Conservation (phyloP, 768 basidiomycete species). For the Collybia sp. region DNA sequence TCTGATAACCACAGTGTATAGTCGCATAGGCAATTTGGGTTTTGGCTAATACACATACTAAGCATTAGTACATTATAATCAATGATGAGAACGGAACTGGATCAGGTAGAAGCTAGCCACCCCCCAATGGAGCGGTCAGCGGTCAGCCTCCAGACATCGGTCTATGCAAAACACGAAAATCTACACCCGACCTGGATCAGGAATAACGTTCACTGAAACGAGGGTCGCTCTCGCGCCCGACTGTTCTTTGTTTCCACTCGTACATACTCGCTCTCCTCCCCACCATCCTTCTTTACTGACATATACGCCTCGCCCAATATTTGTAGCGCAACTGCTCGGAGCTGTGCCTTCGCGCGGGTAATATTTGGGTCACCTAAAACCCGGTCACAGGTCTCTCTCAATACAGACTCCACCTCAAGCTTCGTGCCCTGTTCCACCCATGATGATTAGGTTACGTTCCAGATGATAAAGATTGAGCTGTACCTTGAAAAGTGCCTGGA, state of each 20-base stretch:
- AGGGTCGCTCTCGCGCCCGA: constrained; percentile 31
- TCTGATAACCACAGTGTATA: neutral
- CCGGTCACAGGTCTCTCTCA: constrained; percentile 85
- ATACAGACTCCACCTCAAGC: constrained; percentile 84
- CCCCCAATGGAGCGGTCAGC: too few relatives aligned
- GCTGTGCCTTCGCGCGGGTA: constrained; percentile 51
- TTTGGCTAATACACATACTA: too few relatives aligned
- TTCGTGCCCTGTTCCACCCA: constrained; percentile 64
- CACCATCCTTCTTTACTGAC: constrained; percentile 59
- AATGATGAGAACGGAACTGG: neutral
- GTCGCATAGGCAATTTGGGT: too few relatives aligned
- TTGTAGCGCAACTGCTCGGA: constrained; percentile 79
- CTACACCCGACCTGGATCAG: too few relatives aligned
- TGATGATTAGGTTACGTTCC: neutral
- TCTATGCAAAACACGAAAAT: too few relatives aligned
- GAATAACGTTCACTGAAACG: too few relatives aligned
- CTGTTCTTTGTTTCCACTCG: constrained; percentile 72
- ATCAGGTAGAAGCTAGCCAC: too few relatives aligned
- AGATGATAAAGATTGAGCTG: constrained; percentile 3
- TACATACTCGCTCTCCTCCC: constrained; percentile 78
- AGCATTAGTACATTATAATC: neutral
- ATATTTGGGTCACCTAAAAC: constrained; percentile 58
- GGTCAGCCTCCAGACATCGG: too few relatives aligned
- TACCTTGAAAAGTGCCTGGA: constrained; percentile 89
- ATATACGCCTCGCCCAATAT: constrained; percentile 81